Conservation (phyloP, 169 alveolate species). For the Cyclospora cayetanensis region DNA sequence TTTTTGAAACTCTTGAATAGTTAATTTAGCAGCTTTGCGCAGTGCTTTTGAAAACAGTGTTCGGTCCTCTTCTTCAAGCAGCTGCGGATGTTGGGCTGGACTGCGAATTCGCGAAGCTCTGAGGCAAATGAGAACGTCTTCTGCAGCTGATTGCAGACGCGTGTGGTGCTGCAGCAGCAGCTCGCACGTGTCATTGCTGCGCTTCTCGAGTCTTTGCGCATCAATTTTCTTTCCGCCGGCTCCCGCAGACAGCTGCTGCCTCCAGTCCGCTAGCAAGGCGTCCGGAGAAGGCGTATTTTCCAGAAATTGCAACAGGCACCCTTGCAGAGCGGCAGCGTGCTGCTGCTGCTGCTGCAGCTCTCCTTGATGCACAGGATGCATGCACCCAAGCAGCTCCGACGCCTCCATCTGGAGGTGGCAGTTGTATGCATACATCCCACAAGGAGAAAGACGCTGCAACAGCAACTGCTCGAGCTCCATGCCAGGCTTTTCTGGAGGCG, state of each 20-base stretch:
- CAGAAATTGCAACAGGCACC: neutral
- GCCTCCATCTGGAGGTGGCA: slow-evolving; percentile 72
- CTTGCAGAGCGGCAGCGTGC: slow-evolving; percentile 22
- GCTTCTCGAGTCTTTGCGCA: neutral
- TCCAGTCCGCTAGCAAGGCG: slow-evolving; percentile 15
- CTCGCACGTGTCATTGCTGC: neutral
- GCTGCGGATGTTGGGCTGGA: neutral
- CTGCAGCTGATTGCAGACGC: slow-evolving; percentile 47
- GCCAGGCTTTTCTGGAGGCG: neutral
- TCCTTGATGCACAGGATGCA: slow-evolving; percentile 65
- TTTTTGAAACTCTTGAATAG: neutral
- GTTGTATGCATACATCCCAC: slow-evolving; percentile 54
- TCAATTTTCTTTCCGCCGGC: neutral
- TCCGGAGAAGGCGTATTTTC: slow-evolving; percentile 41
- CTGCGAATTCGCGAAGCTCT: neutral
- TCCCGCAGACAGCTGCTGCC: neutral
- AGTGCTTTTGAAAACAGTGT: slow-evolving; percentile 17
- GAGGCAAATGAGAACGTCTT: slow-evolving; percentile 36
- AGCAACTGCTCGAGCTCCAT: neutral
- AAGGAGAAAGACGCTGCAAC: slow-evolving; percentile 27
- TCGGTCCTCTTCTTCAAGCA: slow-evolving; percentile 23
- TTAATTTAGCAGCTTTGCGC: slow-evolving; percentile 11
- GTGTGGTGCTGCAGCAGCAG: slow-evolving; percentile 26
- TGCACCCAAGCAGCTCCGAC: slow-evolving; percentile 65
- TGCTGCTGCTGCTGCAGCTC: slow-evolving; percentile 62